These are phyloP conservation scores for Zizania latifolia DNA, from an alignment of 176 grass and related monocot species.

Conservation along the genomic window DNA sequence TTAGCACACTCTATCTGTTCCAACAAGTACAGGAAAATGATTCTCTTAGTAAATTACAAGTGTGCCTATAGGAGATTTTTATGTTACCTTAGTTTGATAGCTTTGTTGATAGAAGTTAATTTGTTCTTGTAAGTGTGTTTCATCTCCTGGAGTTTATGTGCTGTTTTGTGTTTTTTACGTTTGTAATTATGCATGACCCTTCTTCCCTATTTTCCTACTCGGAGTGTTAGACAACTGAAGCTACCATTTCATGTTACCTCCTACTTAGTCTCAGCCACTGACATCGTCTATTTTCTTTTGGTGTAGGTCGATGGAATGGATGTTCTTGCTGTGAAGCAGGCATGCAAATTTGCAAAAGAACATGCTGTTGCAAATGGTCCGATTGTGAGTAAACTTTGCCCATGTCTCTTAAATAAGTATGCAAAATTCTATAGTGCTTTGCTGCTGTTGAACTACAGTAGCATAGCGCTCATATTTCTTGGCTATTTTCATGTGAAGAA, in stretches of 20 bases:
- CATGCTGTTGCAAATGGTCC: slow-evolving; percentile 76
- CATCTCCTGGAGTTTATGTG: background rate
- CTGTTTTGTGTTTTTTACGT: background rate
- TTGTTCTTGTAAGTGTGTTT: background rate
- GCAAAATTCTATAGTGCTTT: background rate
- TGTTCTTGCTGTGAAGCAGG: slow-evolving; percentile 94
- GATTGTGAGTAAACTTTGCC: slow-evolving; percentile 57
- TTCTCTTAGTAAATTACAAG: background rate
- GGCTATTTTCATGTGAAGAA: background rate
- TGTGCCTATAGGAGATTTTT: background rate
- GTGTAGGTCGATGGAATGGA: slow-evolving; percentile 95
- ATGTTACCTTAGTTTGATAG: background rate
- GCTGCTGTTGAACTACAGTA: background rate
- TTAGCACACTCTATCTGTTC: slow-evolving; percentile 1
- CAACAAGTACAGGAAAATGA: background rate
- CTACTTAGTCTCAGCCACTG: background rate
- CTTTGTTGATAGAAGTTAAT: background rate
- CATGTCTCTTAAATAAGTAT: background rate
- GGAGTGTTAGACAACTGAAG: background rate
- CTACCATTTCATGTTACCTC: background rate
- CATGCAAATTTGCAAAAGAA: slow-evolving; percentile 92
- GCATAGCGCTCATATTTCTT: background rate
- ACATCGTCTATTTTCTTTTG: background rate
- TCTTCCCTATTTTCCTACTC: background rate
- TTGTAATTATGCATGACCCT: background rate